Base-by-base conservation (phyloP, 2,329 filamentous ascomycete genomes). In the Zopfia rhizophila region DNA sequence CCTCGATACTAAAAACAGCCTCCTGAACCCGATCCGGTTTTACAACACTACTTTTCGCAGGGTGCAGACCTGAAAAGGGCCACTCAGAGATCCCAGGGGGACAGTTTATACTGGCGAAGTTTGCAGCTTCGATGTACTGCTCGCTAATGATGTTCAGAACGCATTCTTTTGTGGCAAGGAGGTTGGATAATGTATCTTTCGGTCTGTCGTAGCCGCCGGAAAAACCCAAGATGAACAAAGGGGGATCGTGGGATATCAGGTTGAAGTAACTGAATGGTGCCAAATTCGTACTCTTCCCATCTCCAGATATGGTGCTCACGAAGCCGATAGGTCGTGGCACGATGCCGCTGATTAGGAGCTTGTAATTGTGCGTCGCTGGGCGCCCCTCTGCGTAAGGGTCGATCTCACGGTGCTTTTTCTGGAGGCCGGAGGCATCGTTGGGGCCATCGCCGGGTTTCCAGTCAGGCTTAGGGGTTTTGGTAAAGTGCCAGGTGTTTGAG, bases 261-360 rank as follows among this genome's bases (percentile, higher is more conserved):
- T 91, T 88, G 69, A 91, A 91, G 76, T 94, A 97, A 65, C 84
- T 89, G 72, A 94, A 96, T 0, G 91, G 92, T 0, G 92, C 90
- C 2, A 97, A 80, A 73, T 97, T 97, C 12, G 83, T 84, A 19
- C 74, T 78, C 38, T 54, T 48, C 16, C 89, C 90, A 61, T 91
- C 87, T 27, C 75, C 75, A 2, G 76, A 80, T 24, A 77, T 68
- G 1, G 84, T 87, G 37, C 78, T 80, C 11, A 86, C 71, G 53
- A 87, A 84, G 1, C 83, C 84, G 32, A 97, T 87, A 10, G 93
- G 93, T 10, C 93, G 84, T 1, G 93, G 93, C 12, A 91, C 82
- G 56, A 97, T 84, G 53, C 84, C 85, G 13, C 85, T 89, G 71
- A 97, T 96, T 51, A 97, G 78, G 11, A 97, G 82, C 74, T 96